Base-by-base conservation (phyloP, 441 rosid genomes). In the Pelargonium fulgidum region DNA sequence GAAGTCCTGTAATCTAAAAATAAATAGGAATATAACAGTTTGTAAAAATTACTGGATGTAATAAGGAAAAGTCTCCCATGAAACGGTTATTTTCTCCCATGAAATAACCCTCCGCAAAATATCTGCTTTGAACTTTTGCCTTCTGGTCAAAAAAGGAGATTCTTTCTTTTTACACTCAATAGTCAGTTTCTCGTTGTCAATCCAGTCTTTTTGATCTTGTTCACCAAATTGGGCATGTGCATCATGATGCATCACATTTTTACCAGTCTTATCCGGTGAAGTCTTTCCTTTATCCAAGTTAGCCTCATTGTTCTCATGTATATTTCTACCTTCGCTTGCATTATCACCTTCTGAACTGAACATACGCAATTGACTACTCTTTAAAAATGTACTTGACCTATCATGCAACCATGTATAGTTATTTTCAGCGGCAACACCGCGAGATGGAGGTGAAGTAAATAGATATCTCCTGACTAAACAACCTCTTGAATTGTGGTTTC, bases 151-250 rank as follows among this genome's bases (percentile, higher is more conserved):
- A 67, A 90, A 92, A 9, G 98, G 92, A 1, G 93, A 82, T 63
- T 90, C 91, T 74, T 79, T 85, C 85, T 81, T 90, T 78, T 84
- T 89, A 70, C 80, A 82, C 78, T 90, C 98, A 42, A 88, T 81
- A 1, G 94, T 74, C 63, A 85, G 84, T 81, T 81, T 92, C 82
- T 92, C 97, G 59, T 81, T 94, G 47, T 75, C 75, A 36, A 92
- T 88, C 99, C 99, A 94, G 66, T 92, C 99, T 75, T 82, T 90
- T 68, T 94, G 97, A 73, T 94, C 99, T 12, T 84, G 94, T 36
- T 86, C 91, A 0, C 89, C 98, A 56, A 94, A 85, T 71, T 66
- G 84, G 70, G 93, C 85, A 70, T 92, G 94, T 9, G 82, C 71
- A 84, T 90, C 90, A 17, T 62, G 72, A 41, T 70, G 78, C 75